These are phyloP conservation scores for Pittosporum tobira DNA, from an alignment of 129 eudicot genomes.

Conservation along the genomic window DNA sequence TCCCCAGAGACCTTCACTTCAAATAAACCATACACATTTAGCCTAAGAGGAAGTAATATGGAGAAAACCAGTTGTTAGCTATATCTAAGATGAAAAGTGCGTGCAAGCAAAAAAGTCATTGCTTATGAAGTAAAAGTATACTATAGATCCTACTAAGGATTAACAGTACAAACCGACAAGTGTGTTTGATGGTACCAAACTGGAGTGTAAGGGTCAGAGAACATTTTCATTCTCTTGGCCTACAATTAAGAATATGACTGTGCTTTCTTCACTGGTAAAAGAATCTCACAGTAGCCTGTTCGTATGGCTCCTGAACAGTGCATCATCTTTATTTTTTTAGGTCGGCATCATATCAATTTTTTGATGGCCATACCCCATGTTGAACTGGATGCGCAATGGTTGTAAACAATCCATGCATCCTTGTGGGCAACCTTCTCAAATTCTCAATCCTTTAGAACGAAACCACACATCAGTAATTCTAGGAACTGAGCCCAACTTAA, in stretches of 20 bases:
- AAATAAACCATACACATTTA: conserved; percentile 47
- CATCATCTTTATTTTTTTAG: neutral
- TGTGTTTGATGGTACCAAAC: neutral
- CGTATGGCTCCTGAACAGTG: neutral
- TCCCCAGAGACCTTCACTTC: conserved; percentile 78
- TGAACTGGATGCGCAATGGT: too few relatives aligned
- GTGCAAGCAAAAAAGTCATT: neutral
- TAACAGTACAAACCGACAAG: neutral
- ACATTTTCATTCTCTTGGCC: neutral
- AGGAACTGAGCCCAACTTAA: too few relatives aligned
- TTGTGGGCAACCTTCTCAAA: too few relatives aligned
- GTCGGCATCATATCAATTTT: too few relatives aligned
- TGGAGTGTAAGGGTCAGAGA: neutral
- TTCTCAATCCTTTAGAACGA: too few relatives aligned
- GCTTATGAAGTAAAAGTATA: conserved; percentile 2
- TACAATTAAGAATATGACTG: too few relatives aligned
- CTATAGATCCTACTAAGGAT: neutral
- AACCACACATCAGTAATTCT: too few relatives aligned
- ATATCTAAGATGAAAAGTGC: neutral
- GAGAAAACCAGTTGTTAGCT: neutral
- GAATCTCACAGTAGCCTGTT: neutral
- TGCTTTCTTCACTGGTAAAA: neutral
- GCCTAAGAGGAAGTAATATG: conserved; percentile 30
- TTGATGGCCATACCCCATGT: too few relatives aligned
- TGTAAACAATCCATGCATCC: too few relatives aligned